Percentiles rank a stretch among this genome's conserved stretches.
phyloP scores from a whole-genome alignment of 2,329 filamentous ascomycete genomes.

The Malbranchea cinnamomea region DNA sequence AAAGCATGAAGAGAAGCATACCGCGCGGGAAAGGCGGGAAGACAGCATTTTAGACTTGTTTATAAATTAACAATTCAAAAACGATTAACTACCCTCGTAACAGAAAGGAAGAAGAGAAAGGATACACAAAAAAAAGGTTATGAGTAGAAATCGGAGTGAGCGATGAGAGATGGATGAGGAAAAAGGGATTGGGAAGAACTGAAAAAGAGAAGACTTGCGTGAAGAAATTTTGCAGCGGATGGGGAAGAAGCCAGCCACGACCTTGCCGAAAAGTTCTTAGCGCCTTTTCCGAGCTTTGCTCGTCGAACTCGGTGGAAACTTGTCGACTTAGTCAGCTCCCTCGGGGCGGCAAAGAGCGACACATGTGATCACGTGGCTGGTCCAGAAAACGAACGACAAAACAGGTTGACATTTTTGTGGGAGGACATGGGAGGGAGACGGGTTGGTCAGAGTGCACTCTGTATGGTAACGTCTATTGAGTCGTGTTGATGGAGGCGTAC shows the following conservation, averaged over 20 bases:
- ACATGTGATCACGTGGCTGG: constrained; percentile 4
- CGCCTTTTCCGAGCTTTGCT: no score
- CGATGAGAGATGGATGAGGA: constrained; percentile 17
- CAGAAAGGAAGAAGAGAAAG: constrained; percentile 13
- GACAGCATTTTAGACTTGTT: constrained; percentile 49
- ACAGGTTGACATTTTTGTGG: no score
- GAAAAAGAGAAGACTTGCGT: constrained; percentile 11
- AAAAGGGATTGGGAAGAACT: constrained; percentile 9
- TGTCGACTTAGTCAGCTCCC: no score
- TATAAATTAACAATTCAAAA: constrained; percentile 17
- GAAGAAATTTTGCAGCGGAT: neutral
- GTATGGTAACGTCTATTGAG: no score
- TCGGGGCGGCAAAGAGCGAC: constrained; percentile 9
- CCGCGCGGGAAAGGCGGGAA: constrained; percentile 58
- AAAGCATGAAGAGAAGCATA: constrained; percentile 34
- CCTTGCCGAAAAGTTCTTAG: no score
- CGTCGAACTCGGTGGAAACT: neutral
- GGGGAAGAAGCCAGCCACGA: neutral
- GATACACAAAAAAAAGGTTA: constrained; percentile 18
- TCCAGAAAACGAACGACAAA: constrained; percentile 5
- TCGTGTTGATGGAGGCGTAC: no score
- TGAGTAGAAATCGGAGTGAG: constrained; percentile 5
- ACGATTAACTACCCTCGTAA: constrained; percentile 20
- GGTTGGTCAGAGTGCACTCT: no score
- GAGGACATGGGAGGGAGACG: no score